Conservation (phyloP, 2,329 filamentous ascomycete species). For the Alternaria alternata region DNA sequence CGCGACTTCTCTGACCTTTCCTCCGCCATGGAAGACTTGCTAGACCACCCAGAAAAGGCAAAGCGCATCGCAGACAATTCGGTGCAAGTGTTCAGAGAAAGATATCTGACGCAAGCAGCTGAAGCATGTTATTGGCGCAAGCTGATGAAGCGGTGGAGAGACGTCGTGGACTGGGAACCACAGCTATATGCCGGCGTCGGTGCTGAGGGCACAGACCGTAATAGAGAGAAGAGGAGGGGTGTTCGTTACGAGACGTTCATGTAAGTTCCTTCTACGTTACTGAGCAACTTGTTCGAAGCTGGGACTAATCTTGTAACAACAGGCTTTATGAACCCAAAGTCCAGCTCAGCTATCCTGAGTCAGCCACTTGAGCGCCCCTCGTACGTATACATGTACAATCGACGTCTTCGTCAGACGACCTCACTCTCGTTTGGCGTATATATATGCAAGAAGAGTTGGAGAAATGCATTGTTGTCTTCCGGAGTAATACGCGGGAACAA, state of each 20-base stretch:
- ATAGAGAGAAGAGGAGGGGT: slow-evolving; percentile 36
- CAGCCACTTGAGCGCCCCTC: background rate
- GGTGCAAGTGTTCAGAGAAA: slow-evolving; percentile 40
- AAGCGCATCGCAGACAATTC: slow-evolving; percentile 46
- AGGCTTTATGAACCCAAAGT: slow-evolving; percentile 24
- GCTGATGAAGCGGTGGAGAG: slow-evolving; percentile 34
- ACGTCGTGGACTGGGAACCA: slow-evolving; percentile 40
- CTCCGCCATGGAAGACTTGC: slow-evolving; percentile 39
- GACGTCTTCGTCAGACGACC: background rate
- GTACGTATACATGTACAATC: background rate
- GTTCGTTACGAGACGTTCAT: slow-evolving; percentile 45
- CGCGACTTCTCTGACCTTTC: slow-evolving; percentile 46
- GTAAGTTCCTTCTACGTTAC: slow-evolving; percentile 24
- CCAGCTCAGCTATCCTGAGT: slow-evolving; percentile 21
- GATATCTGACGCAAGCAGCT: slow-evolving; percentile 44
- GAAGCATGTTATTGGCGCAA: slow-evolving; percentile 45
- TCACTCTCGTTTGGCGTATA: background rate
- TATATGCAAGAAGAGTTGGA: background rate
- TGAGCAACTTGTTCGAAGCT: background rate
- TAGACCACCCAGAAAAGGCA: slow-evolving; percentile 43
- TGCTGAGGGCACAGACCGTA: slow-evolving; percentile 24
- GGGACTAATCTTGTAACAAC: background rate
- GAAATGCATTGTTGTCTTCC: background rate
- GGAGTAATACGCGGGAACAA: background rate
- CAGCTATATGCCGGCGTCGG: slow-evolving; percentile 34